Evolutionary conservation across 257 asterid species (phyloP).

Genomic region (Phtheirospermum japonicum): DNA sequence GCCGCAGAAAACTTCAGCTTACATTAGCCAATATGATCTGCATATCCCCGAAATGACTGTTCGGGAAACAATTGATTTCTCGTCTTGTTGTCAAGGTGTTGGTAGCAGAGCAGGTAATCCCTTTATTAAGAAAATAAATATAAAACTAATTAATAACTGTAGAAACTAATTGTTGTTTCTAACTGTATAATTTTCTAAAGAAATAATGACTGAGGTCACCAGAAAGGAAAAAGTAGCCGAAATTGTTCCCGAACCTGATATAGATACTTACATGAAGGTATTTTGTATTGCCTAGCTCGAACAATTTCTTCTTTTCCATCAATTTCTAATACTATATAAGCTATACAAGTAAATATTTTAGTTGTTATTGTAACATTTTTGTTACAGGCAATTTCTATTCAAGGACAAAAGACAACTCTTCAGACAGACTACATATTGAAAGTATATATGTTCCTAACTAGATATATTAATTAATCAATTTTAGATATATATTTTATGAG

Average conservation of each 20-base stretch:
- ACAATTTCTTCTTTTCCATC: no score
- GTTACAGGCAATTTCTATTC: conserved; percentile 51
- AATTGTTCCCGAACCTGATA: conserved; percentile 55
- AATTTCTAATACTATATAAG: no score
- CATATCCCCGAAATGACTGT: conserved; percentile 67
- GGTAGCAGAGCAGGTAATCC: conserved; percentile 55
- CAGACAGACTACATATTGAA: conserved; percentile 55
- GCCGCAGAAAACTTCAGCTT: conserved; percentile 61
- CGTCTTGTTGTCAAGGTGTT: conserved; percentile 57
- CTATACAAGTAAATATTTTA: no score
- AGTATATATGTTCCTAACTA: conserved; percentile 30
- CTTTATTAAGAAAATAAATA: no score
- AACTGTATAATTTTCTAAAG: no score
- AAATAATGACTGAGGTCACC: conserved; percentile 47
- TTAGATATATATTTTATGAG: background rate
- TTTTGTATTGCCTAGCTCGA: no score
- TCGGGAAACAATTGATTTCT: conserved; percentile 59
- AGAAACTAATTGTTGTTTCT: no score
- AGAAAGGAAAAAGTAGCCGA: conserved; percentile 57
- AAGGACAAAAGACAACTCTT: conserved; percentile 45
- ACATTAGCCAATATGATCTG: conserved; percentile 56
- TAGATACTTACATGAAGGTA: conserved; percentile 74
- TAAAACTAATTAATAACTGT: no score
- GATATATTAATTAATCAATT: background rate
- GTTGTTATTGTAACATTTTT: no score